Conservation (phyloP, 1,284 basidiomycete genomes). For the Serendipita sp. region DNA sequence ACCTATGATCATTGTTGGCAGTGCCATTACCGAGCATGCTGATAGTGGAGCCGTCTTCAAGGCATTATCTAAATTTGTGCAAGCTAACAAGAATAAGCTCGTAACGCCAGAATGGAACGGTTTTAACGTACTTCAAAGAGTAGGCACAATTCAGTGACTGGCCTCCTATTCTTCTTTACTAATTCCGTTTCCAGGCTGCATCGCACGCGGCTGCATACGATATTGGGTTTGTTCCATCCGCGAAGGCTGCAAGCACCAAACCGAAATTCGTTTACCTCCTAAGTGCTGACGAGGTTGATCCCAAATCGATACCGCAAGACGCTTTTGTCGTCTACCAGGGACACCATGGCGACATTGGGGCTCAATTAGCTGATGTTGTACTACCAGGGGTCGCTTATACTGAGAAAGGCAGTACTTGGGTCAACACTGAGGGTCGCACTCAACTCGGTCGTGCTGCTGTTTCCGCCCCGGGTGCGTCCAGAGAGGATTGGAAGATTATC, state of each 20-base stretch:
- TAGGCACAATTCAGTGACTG: conserved; percentile 25
- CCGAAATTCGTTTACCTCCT: conserved; percentile 97
- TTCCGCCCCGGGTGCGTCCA: conserved; percentile 82
- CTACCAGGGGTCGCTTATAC: conserved; percentile 91
- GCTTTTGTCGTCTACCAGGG: conserved; percentile 99
- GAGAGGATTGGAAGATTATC: conserved; percentile 99
- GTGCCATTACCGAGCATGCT: conserved; percentile 72
- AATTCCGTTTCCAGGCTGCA: conserved; percentile 36
- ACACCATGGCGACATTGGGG: conserved; percentile 95
- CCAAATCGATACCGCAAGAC: conserved; percentile 79
- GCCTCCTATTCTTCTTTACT: conserved; percentile 1
- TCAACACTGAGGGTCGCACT: conserved; percentile 92
- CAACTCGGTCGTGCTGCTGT: conserved; percentile 90
- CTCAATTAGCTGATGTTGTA: conserved; percentile 92
- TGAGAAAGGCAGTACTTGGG: conserved; percentile 88
- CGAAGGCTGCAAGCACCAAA: conserved; percentile 56
- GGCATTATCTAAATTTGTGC: conserved; percentile 66
- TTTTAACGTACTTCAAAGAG: conserved; percentile 84
- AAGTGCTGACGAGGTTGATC: conserved; percentile 89
- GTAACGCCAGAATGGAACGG: conserved; percentile 92
- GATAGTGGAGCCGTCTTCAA: conserved; percentile 76
- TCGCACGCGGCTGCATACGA: conserved; percentile 95
- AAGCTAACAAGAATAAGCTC: conserved; percentile 61
- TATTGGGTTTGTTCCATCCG: conserved; percentile 79
- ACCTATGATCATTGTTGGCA: conserved; percentile 89